Percentiles rank a stretch among this genome's conserved stretches.
Evolutionary conservation across 257 asterid genomes (phyloP).

Genomic region (Petunia secreta): DNA sequence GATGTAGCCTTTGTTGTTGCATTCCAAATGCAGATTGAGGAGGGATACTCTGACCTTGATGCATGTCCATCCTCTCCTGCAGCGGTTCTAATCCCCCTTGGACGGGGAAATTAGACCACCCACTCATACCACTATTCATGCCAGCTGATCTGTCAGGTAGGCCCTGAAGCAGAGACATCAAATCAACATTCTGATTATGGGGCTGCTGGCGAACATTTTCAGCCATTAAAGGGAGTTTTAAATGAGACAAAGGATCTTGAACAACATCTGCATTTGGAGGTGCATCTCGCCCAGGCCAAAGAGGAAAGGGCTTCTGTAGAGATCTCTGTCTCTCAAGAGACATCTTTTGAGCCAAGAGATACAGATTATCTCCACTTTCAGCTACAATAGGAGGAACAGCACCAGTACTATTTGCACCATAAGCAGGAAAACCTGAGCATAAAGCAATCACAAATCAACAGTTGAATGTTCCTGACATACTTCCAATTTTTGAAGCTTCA

Average conservation of each 20-base stretch:
- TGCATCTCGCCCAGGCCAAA: conserved; percentile 71
- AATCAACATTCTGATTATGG: conserved; percentile 65
- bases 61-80: conserved; percentile 70
- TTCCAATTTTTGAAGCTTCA: conserved; percentile 19
- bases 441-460: background rate
- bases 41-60: conserved; percentile 59
- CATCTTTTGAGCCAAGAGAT: conserved; percentile 62
- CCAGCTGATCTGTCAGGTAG: conserved; percentile 56
- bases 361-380: conserved; percentile 60
- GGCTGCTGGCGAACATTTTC: conserved; percentile 55
- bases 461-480: background rate
- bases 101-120: conserved; percentile 72
- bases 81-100: conserved; percentile 66
- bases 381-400: conserved; percentile 51
- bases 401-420: conserved; percentile 50
- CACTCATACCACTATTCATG: conserved; percentile 53
- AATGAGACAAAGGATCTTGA: conserved; percentile 57
- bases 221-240: conserved; percentile 52
- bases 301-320: conserved; percentile 56
- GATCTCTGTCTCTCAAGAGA: conserved; percentile 80
- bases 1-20: conserved; percentile 67
- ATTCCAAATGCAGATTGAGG: conserved; percentile 67
- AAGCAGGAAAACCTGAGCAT: conserved; percentile 67
- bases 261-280: conserved; percentile 49
- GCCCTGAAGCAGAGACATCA: conserved; percentile 62